Percentiles rank a stretch among this genome's conserved stretches.
phyloP scores from a whole-genome alignment of 805 yeast genomes.

The Ogataea neopini region DNA sequence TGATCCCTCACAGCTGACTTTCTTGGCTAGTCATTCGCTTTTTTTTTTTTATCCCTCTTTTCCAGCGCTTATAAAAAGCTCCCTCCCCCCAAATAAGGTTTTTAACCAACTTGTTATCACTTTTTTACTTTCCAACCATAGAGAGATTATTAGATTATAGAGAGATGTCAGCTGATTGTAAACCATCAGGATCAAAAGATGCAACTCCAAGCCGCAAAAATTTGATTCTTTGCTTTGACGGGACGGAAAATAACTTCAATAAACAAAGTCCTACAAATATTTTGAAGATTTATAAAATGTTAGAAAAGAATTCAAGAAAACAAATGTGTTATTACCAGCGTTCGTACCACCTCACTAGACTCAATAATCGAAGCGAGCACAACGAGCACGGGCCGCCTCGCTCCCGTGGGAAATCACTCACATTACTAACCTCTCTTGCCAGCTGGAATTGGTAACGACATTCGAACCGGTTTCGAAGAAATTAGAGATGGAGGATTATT shows the following conservation, averaged over 20 bases:
- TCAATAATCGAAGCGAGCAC: neutral
- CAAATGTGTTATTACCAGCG: constrained; percentile 66
- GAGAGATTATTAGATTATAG: constrained; percentile 1
- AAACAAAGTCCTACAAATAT: constrained; percentile 55
- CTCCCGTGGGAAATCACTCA: too few relatives aligned
- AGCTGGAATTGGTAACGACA: constrained; percentile 62
- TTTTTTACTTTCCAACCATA: neutral
- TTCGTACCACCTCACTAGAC: constrained; percentile 14
- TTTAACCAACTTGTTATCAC: neutral
- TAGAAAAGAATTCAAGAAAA: constrained; percentile 44
- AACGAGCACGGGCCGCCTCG: too few relatives aligned
- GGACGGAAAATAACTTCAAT: constrained; percentile 61
- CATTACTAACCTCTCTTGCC: too few relatives aligned
- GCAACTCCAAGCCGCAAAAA: constrained; percentile 34
- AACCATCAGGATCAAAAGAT: neutral
- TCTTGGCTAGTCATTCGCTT: neutral
- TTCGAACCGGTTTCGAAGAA: constrained; percentile 41
- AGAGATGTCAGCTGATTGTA: neutral
- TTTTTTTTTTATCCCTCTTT: neutral
- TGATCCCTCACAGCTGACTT: too few relatives aligned
- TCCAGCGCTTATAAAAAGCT: neutral
- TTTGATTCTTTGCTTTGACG: constrained; percentile 61
- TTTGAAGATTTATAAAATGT: constrained; percentile 50
- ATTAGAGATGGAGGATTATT: constrained; percentile 24
- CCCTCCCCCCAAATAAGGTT: constrained; percentile 1